Percentiles rank a stretch among this genome's conserved stretches.
phyloP scores from a whole-genome alignment of 2,329 filamentous ascomycete genomes.

The Rhynchosporium secalis region DNA sequence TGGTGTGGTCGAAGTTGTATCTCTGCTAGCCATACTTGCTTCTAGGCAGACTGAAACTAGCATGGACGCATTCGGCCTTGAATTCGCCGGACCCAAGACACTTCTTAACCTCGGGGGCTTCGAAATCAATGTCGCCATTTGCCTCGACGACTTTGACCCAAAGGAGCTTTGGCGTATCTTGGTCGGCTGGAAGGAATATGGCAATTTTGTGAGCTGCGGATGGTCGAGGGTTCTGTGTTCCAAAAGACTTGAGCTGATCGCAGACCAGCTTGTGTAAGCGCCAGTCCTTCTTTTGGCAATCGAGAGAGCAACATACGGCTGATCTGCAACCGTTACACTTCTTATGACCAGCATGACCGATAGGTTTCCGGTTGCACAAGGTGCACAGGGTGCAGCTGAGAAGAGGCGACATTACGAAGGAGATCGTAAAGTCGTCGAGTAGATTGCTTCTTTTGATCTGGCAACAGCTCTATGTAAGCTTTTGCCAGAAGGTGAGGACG shows the following conservation, averaged over 20 bases:
- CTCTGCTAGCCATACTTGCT: not conserved
- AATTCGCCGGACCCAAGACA: not conserved
- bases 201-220: constrained; percentile 5
- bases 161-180: not conserved
- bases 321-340: constrained; percentile 1
- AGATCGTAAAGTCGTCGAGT: too few species aligned
- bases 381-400: not conserved
- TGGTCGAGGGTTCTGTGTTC: not conserved
- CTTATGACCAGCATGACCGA: not conserved
- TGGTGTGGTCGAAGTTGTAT: not conserved
- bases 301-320: constrained; percentile 4
- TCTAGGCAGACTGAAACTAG: not conserved
- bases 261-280: constrained; percentile 13
- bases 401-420: too few species aligned
- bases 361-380: not conserved
- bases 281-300: constrained; percentile 12
- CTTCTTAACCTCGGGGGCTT: not conserved
- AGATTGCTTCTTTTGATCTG: too few species aligned
- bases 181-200: not conserved
- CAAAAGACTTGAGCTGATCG: constrained; percentile 6
- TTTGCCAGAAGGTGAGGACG: too few species aligned
- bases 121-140: too few species aligned
- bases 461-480: too few species aligned
- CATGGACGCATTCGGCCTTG: not conserved
- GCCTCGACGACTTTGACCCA: not conserved